A percentile compares a stretch with the other conserved stretches of the same genome.
Evolutionary conservation across 164 flowering plant genomes (phyloP).

Genomic region (Vitis rupestris): DNA sequence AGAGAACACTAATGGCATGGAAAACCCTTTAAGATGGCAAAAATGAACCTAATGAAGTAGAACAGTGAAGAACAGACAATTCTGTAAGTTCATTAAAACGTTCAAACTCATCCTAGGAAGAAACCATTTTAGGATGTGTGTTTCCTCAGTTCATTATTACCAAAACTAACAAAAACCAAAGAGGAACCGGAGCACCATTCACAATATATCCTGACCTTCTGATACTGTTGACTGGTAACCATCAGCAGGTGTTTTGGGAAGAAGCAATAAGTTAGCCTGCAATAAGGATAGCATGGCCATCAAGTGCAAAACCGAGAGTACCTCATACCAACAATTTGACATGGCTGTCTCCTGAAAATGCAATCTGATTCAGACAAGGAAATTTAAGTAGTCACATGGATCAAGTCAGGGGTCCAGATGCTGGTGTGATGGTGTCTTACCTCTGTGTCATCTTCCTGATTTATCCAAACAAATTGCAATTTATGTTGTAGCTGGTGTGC

Average conservation of each 20-base stretch:
- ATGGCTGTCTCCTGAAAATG: conserved; percentile 77
- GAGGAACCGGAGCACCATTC: background rate
- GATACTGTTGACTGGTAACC: conserved; percentile 88
- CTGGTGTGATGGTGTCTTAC: background rate
- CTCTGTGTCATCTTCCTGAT: conserved; percentile 93
- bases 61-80: no score
- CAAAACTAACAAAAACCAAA: no score
- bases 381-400: no score
- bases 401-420: no score
- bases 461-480: conserved; percentile 84
- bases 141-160: no score
- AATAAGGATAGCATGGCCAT: conserved; percentile 84
- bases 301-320: conserved; percentile 85
- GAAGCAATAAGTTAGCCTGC: conserved; percentile 84
- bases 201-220: conserved; percentile 52
- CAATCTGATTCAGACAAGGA: background rate
- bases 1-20: no score
- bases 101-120: no score
- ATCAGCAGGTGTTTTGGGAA: conserved; percentile 78
- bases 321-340: conserved; percentile 92
- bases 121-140: no score
- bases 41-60: no score
- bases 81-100: no score
- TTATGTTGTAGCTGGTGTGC: conserved; percentile 76
- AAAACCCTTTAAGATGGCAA: no score